Evolutionary conservation across 176 grass and related monocot genomes (phyloP).

Genomic region (Canna indica): DNA sequence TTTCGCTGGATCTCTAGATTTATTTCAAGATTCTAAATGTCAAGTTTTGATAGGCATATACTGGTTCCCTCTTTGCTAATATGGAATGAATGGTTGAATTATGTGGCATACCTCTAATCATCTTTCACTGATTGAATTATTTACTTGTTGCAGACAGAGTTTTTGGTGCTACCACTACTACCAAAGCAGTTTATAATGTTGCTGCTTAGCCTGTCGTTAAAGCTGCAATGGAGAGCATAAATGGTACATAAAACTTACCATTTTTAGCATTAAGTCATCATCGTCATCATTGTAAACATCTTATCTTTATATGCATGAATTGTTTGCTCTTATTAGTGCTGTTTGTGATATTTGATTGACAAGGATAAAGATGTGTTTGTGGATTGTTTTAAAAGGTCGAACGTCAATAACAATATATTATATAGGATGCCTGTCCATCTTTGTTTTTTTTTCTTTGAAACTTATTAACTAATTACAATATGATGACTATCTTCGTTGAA

Average conservation of each 20-base stretch:
- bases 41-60: background rate
- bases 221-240: conserved; percentile 99
- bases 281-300: background rate
- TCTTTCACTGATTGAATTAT: conserved; percentile 6
- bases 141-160: conserved; percentile 62
- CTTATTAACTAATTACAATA: background rate
- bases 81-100: background rate
- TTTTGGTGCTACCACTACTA: conserved; percentile 66
- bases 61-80: background rate
- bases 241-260: conserved; percentile 40
- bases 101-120: background rate
- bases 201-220: conserved; percentile 87
- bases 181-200: conserved; percentile 82
- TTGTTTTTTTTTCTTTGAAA: background rate
- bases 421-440: background rate
- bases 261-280: background rate
- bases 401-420: background rate
- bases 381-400: background rate
- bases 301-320: background rate
- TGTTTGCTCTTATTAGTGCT: no score
- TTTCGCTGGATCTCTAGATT: no score
- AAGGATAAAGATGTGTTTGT: background rate
- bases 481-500: background rate
- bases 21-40: no score
- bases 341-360: background rate